Percentiles rank a stretch among this genome's conserved stretches.
These are phyloP conservation scores for Darksidea phi DNA, from an alignment of 495 filamentous ascomycete genomes.

Conservation along the genomic window DNA sequence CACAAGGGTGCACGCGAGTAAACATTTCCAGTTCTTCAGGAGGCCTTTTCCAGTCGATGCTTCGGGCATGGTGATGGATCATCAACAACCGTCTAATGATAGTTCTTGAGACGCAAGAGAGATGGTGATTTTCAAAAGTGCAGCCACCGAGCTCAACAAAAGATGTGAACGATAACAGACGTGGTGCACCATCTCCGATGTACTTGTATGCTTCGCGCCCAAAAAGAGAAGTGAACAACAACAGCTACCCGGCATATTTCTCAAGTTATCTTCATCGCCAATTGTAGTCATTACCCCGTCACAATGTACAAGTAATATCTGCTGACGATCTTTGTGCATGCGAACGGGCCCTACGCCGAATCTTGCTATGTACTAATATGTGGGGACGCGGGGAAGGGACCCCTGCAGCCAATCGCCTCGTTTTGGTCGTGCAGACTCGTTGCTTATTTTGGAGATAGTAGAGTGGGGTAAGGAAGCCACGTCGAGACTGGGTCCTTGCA, in stretches of 20 bases:
- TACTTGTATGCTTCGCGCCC: too few relatives aligned
- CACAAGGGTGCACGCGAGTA: constrained; percentile 48
- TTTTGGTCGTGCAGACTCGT: not conserved
- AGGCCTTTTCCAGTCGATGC: constrained; percentile 21
- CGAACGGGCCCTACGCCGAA: not conserved
- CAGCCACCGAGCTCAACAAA: too few relatives aligned
- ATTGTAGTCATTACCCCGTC: not conserved
- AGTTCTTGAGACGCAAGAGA: not conserved
- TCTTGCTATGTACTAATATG: constrained; percentile 13
- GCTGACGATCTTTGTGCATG: constrained; percentile 12
- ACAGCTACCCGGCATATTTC: too few relatives aligned
- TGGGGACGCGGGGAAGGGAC: constrained; percentile 11
- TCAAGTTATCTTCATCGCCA: not conserved
- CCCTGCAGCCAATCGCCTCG: not conserved
- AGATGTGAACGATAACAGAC: too few relatives aligned
- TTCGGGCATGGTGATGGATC: constrained; percentile 18
- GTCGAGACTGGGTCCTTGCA: not conserved
- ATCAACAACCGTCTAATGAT: not conserved
- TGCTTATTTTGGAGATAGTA: not conserved
- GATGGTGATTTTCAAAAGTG: not conserved
- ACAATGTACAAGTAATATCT: constrained; percentile 1
- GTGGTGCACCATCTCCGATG: too few relatives aligned
- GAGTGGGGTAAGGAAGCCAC: not conserved
- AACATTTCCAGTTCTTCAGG: constrained; percentile 43
- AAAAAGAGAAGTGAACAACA: not conserved